Evolutionary conservation across 2,329 filamentous ascomycete genomes (phyloP).

Genomic region (Piedraia hortae): DNA sequence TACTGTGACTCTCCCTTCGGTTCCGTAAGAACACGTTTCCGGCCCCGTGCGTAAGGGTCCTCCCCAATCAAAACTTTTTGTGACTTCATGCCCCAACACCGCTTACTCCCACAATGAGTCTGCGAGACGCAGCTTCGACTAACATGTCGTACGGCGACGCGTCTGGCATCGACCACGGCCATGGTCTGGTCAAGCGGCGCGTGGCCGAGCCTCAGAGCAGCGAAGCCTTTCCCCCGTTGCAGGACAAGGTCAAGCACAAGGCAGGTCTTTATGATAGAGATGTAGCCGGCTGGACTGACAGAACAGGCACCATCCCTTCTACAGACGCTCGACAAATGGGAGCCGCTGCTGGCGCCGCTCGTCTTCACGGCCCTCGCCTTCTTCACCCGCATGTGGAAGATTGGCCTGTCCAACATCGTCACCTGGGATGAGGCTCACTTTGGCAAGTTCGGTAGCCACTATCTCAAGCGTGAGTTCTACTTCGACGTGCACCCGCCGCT

Average conservation of each 20-base stretch:
- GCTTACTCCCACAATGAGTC: constrained; percentile 8
- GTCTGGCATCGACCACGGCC: constrained; percentile 18
- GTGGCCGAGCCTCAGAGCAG: constrained; percentile 12
- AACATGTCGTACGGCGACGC: constrained; percentile 3
- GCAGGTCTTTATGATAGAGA: constrained; percentile 8
- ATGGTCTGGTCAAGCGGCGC: constrained; percentile 19
- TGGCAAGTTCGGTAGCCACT: constrained; percentile 95
- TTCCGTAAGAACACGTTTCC: too few species aligned
- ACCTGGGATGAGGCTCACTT: constrained; percentile 62
- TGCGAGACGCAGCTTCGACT: constrained; percentile 1
- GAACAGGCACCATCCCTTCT: constrained; percentile 25
- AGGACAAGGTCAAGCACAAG: constrained; percentile 22
- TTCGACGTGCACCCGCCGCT: constrained; percentile 91
- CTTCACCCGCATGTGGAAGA: constrained; percentile 40
- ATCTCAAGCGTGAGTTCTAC: constrained; percentile 97
- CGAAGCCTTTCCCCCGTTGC: constrained; percentile 8
- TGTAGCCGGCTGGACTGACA: constrained; percentile 1
- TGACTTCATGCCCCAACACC: too few species aligned
- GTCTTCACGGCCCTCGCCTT: constrained; percentile 34
- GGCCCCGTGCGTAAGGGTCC: too few species aligned
- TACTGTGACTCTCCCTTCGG: too few species aligned
- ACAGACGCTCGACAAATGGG: constrained; percentile 33
- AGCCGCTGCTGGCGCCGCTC: constrained; percentile 34
- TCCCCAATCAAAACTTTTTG: too few species aligned
- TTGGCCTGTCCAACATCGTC: constrained; percentile 40